Percentiles rank a stretch among this genome's conserved stretches.
Evolutionary conservation across 2,329 filamentous ascomycete genomes (phyloP).

Genomic region (Chaetomium olivaceum): DNA sequence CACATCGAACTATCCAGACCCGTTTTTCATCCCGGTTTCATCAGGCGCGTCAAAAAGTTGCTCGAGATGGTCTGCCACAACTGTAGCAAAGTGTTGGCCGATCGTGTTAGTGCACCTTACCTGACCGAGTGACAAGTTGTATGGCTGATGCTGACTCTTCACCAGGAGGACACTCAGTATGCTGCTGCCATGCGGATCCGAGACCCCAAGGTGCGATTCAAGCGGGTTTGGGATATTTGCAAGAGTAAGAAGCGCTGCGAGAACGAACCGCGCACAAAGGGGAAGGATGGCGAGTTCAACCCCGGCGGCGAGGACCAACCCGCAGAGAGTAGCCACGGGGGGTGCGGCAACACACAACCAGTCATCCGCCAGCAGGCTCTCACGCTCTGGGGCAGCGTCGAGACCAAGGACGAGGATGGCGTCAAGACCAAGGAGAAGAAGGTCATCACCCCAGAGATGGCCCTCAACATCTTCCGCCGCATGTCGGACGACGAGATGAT

Average conservation of each 20-base stretch:
- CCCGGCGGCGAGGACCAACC: slow-evolving; percentile 55
- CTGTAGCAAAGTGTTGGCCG: slow-evolving; percentile 95
- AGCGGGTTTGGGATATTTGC: slow-evolving; percentile 86
- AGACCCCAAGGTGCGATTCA: slow-evolving; percentile 93
- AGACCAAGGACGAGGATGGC: slow-evolving; percentile 77
- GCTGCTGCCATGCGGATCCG: slow-evolving; percentile 77
- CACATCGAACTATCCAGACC: slow-evolving; percentile 97
- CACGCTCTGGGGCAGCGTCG: slow-evolving; percentile 73
- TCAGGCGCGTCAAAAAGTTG: slow-evolving; percentile 99
- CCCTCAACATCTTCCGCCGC: slow-evolving; percentile 80
- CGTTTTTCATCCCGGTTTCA: slow-evolving; percentile 92
- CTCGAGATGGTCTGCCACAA: slow-evolving; percentile 98
- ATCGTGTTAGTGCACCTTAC: slow-evolving; percentile 80
- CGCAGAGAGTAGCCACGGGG: slow-evolving; percentile 68
- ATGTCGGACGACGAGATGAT: slow-evolving; percentile 79
- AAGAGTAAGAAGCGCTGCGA: slow-evolving; percentile 86
- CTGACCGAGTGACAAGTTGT: slow-evolving; percentile 50
- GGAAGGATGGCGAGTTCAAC: slow-evolving; percentile 70
- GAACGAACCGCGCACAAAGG: slow-evolving; percentile 67
- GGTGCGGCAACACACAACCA: slow-evolving; percentile 90
- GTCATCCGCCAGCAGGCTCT: slow-evolving; percentile 84
- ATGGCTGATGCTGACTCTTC: slow-evolving; percentile 62
- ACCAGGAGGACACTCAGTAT: slow-evolving; percentile 82
- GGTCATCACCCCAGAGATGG: slow-evolving; percentile 78
- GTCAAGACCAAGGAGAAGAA: slow-evolving; percentile 75